phyloP scores from a whole-genome alignment of 768 basidiomycete species.

The Pleurotus eryngii region DNA sequence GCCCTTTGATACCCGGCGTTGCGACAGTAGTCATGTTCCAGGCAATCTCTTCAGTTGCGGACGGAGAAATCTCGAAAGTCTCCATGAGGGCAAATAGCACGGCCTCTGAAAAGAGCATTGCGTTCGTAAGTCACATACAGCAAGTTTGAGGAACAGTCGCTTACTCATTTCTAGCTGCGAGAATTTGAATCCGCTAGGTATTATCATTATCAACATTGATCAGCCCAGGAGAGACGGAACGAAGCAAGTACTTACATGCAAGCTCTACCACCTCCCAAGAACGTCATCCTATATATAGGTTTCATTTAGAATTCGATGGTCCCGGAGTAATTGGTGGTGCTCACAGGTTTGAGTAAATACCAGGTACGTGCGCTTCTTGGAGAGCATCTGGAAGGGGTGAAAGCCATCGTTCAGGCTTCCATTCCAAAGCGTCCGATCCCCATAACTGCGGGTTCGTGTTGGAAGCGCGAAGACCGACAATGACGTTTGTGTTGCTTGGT shows the following conservation, averaged over 20 bases:
- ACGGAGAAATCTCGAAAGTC: background rate
- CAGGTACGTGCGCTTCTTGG: constrained; percentile 27
- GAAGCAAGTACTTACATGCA: constrained; percentile 37
- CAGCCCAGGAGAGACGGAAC: background rate
- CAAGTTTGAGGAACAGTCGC: constrained; percentile 9
- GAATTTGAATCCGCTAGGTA: constrained; percentile 38
- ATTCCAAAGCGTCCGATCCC: constrained; percentile 41
- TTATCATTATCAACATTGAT: too few species aligned
- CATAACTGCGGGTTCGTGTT: constrained; percentile 35
- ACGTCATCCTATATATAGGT: constrained; percentile 31
- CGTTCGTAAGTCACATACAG: background rate
- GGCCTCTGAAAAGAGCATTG: constrained; percentile 21
- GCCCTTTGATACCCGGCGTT: background rate
- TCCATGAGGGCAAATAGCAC: constrained; percentile 20
- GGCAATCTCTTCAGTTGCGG: background rate
- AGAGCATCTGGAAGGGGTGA: constrained; percentile 31
- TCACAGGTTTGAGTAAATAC: constrained; percentile 33
- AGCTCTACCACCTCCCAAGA: constrained; percentile 38
- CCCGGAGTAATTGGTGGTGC: constrained; percentile 7
- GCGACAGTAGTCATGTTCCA: background rate
- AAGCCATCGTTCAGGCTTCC: constrained; percentile 47
- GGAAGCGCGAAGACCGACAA: constrained; percentile 25
- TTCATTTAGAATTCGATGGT: too few species aligned
- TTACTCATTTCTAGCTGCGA: constrained; percentile 41
- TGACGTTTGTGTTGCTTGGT: constrained; percentile 23